Evolutionary conservation across 1,284 basidiomycete species (phyloP), one percentile per base, ranked within the genome.

Genomic region (Tilletiopsis washingtonensis): DNA sequence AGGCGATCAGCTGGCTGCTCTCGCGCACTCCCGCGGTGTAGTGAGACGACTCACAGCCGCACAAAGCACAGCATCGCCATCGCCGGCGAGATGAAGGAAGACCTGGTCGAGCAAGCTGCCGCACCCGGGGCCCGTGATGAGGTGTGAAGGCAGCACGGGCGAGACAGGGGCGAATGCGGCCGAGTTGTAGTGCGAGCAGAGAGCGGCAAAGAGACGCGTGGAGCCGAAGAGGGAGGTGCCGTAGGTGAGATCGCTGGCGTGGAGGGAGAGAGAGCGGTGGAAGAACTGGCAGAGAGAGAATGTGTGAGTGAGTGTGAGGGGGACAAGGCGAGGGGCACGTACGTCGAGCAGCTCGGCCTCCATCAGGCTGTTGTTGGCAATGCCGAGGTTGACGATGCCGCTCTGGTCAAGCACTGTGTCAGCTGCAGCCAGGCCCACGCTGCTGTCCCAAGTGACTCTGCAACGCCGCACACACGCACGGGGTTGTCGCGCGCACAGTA

Each of bases 331-430:
- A n/a, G n/a, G n/a, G n/a, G n/a, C n/a, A n/a, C n/a, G n/a, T n/a
- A n/a, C n/a, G 19, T 48, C 40, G 20, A 58, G 46, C 1, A 59
- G 44, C 38, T 59, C 56, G 12, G 40, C 36, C 25, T 51, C 45
- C 42, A 55, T 48, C 26, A 59, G 50, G 14, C 27, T 49, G 40
- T 59, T 59, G 53, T 59, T 59, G 45, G 53, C 53, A 32, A 59
- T 59, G 36, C 49, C 56, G 45, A 59, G 47, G 46, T 56, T 59
- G 43, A 59, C 43, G 37, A 59, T 34, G 15, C 56, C 54, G 20
- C 7, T 37, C 34, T 36, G 14, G 14, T 36, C 14, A 14, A 14
- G 14, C 14, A n/a, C 14, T n/a, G 14, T n/a, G n/a, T n/a, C n/a
- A n/a, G n/a, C n/a, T n/a, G n/a, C n/a, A n/a, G n/a, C n/a, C n/a